Conservation (phyloP, 2,329 filamentous ascomycete genomes). For the Fusarium verrucosum region DNA sequence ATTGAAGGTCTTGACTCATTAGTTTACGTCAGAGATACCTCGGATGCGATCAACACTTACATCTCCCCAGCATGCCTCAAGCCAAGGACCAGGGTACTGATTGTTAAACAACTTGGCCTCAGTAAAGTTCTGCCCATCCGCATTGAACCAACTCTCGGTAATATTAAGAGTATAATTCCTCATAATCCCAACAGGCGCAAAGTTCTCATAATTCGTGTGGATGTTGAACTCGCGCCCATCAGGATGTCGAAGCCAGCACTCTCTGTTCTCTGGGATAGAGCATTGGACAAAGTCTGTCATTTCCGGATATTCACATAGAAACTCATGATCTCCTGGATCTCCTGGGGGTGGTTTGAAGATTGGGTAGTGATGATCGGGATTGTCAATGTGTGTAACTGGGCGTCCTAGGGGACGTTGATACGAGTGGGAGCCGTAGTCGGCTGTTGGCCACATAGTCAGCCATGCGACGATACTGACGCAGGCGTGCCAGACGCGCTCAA, state of each 20-base stretch:
- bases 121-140: conserved; percentile 35
- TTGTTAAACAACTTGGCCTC: conserved; percentile 42
- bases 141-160: conserved; percentile 27
- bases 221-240: conserved; percentile 41
- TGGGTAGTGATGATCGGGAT: background rate
- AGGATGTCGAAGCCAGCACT: conserved; percentile 42
- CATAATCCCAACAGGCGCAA: conserved; percentile 30
- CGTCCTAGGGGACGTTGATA: conserved; percentile 21
- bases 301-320: conserved; percentile 40
- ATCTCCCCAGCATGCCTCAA: conserved; percentile 46
- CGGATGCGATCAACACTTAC: background rate
- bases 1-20: conserved; percentile 17
- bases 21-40: background rate
- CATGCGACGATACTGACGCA: conserved; percentile 31
- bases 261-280: conserved; percentile 38
- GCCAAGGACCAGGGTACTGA: conserved; percentile 43
- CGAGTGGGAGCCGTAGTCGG: background rate
- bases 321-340: conserved; percentile 24
- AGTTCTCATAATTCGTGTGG: conserved; percentile 42
- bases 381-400: conserved; percentile 1
- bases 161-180: conserved; percentile 38
- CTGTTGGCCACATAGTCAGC: conserved; percentile 32
- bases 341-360: conserved; percentile 24
- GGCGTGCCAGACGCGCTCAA: conserved; percentile 32
- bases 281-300: conserved; percentile 42